Evolutionary conservation across 805 yeast genomes (phyloP), one percentile per base, ranked within the genome.

Genomic region (Cyberlindnera suaveolens): DNA sequence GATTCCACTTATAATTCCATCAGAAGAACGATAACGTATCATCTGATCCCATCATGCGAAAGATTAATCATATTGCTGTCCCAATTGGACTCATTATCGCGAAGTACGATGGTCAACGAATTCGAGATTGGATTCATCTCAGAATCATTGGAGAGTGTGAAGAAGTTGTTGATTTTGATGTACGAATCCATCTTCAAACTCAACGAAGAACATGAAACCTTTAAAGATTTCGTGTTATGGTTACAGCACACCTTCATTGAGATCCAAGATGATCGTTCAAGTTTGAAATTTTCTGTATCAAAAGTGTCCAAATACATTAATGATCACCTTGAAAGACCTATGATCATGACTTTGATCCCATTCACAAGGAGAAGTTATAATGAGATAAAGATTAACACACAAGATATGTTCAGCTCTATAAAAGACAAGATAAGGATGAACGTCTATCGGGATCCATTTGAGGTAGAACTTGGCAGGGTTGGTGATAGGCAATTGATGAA

Each of bases 21-120:
- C 1, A 62, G 79, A 42, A 72, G 76, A 43, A 58, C 66, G 0
- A 49, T 77, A 1, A 73, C 75, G 43, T 66, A 75, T 34, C 71
- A 73, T 33, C 45, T 80, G 17, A 65, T 81, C 7, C 78, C 83
- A 4, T 69, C 80, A 0, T 56, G 74, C 19, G 88, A 84, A 46
- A 71, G 80, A 43, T 49, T 79, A 29, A 60, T 82, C 3, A 56
- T 79, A 0, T 54, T 74, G 14, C 50, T 78, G 2, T 63, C 64
- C n/a, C 63, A 67, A 5, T 48, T 80, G 13, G 61, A 60, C 31
- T 71, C 78, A 3, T 40, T 68, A 3, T 46, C 69, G 1, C 58
- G 59, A 41, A 72, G 76, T 15, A 26, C 34, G 3, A 5, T 43
- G 7, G 29, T 41, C 4, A 40, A 39, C 7, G 41, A 31, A 3